Evolutionary conservation across 2,329 filamentous ascomycete species (phyloP).

Genomic region (Colletotrichum agaves): DNA sequence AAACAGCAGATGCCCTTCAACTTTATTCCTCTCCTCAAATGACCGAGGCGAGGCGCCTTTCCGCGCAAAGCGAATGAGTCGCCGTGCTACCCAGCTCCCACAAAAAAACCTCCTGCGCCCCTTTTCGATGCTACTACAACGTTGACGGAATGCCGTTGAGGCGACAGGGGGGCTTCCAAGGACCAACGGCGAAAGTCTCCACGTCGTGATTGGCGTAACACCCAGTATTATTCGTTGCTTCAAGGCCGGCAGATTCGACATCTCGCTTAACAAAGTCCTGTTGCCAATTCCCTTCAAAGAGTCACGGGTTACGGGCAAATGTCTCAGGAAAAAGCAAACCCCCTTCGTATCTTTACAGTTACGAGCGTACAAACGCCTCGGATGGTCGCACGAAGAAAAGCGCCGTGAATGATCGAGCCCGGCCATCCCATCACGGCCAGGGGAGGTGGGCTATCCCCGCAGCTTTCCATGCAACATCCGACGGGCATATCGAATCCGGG

Average conservation of each 20-base stretch:
- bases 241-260: not conserved
- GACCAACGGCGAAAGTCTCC: conserved; percentile 5
- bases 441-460: conserved; percentile 2
- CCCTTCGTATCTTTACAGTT: not conserved
- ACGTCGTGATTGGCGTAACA: conserved; percentile 4
- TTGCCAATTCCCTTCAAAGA: not conserved
- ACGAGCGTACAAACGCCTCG: not conserved
- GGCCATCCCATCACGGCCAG: not conserved
- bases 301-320: not conserved
- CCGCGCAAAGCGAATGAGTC: too few relatives aligned
- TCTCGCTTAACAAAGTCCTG: not conserved
- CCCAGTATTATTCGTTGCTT: not conserved
- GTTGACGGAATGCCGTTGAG: conserved; percentile 10
- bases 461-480: conserved; percentile 1
- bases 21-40: not conserved
- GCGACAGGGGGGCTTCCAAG: conserved; percentile 1
- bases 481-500: not conserved
- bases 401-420: not conserved
- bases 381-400: not conserved
- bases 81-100: not conserved
- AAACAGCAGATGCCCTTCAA: not conserved
- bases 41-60: too few relatives aligned
- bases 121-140: conserved; percentile 7
- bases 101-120: not conserved
- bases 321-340: not conserved